Evolutionary conservation across 352 stramenopile genomes (phyloP).

Genomic region (Phytophthora tubulina): DNA sequence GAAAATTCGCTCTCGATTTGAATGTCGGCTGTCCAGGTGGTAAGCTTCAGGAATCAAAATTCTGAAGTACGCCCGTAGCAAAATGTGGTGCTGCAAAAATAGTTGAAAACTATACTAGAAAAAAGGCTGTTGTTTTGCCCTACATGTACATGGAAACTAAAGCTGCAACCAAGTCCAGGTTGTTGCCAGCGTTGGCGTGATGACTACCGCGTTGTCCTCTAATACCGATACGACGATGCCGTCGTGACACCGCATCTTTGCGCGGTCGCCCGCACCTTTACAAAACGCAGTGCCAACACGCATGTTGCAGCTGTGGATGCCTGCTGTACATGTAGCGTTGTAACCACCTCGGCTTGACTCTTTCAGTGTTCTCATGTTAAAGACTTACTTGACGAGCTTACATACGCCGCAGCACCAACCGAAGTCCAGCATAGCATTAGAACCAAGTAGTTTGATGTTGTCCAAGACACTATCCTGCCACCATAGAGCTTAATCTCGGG

Average conservation of each 20-base stretch:
- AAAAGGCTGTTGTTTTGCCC: neutral
- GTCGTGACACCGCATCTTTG: conserved; percentile 27
- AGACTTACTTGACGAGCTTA: neutral
- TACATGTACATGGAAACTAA: neutral
- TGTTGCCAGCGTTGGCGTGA: neutral
- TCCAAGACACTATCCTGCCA: neutral
- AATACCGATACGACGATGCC: neutral
- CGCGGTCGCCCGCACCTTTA: conserved; percentile 3
- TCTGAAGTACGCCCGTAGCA: conserved; percentile 3
- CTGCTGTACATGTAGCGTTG: neutral
- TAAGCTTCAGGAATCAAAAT: conserved; percentile 6
- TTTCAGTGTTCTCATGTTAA: neutral
- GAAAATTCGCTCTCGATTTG: conserved; percentile 25
- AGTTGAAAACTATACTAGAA: neutral
- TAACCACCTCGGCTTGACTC: neutral
- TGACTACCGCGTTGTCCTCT: neutral
- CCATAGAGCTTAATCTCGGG: neutral
- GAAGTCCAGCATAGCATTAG: neutral
- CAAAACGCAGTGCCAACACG: neutral
- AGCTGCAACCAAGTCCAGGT: neutral
- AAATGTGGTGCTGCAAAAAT: neutral
- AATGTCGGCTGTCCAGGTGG: neutral
- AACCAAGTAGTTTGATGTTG: neutral
- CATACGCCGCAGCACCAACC: neutral
- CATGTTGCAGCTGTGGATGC: neutral